These are phyloP conservation scores for Aspergillus coremiiformis DNA, from an alignment of 495 filamentous ascomycete genomes.

Conservation along the genomic window DNA sequence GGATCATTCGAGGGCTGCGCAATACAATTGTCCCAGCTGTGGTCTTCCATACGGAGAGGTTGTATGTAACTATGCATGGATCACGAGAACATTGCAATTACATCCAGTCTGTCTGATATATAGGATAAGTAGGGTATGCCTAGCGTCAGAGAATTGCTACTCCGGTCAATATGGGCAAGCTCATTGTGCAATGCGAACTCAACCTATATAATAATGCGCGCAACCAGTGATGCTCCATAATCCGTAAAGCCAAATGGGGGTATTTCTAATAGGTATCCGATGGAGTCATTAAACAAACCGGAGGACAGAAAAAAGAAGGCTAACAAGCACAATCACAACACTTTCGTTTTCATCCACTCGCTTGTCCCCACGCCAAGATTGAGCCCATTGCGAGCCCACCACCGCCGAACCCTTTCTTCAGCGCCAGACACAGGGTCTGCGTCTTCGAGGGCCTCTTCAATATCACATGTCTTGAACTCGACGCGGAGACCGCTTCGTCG, in stretches of 20 bases:
- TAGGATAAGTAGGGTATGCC: no score
- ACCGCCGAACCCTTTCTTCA: constrained; percentile 62
- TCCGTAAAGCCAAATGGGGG: background rate
- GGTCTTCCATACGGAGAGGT: no score
- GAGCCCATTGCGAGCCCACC: constrained; percentile 88
- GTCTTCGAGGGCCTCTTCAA: constrained; percentile 90
- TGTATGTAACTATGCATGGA: no score
- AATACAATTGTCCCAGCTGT: no score
- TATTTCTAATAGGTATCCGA: background rate
- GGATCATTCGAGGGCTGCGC: no score
- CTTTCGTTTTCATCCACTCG: constrained; percentile 88
- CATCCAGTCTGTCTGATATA: no score
- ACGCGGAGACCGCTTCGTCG: constrained; percentile 64
- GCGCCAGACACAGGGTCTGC: constrained; percentile 55
- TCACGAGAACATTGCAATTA: no score
- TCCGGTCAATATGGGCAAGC: background rate
- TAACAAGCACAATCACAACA: constrained; percentile 31
- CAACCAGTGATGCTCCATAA: background rate
- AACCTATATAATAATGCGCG: background rate
- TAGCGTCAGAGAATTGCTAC: background rate
- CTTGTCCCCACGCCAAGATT: constrained; percentile 79
- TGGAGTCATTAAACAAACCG: background rate
- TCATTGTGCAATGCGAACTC: background rate
- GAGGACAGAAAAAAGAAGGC: background rate
- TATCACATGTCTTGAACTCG: constrained; percentile 91